Conservation (phyloP, 441 rosid genomes). For the Gossypium schwendimanii region DNA sequence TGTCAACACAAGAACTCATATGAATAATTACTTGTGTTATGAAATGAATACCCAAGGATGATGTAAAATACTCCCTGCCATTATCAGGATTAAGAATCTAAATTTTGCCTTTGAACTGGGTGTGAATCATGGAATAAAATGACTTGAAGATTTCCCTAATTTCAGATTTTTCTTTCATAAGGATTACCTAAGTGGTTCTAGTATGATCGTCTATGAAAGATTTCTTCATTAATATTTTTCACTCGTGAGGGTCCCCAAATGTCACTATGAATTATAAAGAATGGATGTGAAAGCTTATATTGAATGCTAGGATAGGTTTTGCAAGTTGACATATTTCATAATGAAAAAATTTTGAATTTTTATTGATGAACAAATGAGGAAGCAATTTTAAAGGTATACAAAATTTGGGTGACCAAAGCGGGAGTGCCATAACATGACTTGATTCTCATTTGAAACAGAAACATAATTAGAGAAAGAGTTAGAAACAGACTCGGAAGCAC, state of each 20-base stretch:
- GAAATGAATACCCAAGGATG: background rate
- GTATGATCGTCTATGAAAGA: background rate
- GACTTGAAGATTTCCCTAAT: background rate
- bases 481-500: background rate
- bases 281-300: background rate
- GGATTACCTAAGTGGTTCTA: background rate
- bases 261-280: background rate
- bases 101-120: background rate
- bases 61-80: background rate
- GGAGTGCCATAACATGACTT: background rate
- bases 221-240: background rate
- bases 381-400: background rate
- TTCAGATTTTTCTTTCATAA: background rate
- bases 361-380: background rate
- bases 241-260: background rate
- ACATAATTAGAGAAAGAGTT: background rate
- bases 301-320: background rate
- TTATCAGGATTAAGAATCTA: background rate
- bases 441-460: background rate
- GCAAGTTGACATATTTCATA: background rate
- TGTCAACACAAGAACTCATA: background rate
- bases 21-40: background rate
- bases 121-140: background rate
- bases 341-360: background rate
- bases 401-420: background rate